Conservation (phyloP, 306 rosid genomes). For the Prunus dulcis region DNA sequence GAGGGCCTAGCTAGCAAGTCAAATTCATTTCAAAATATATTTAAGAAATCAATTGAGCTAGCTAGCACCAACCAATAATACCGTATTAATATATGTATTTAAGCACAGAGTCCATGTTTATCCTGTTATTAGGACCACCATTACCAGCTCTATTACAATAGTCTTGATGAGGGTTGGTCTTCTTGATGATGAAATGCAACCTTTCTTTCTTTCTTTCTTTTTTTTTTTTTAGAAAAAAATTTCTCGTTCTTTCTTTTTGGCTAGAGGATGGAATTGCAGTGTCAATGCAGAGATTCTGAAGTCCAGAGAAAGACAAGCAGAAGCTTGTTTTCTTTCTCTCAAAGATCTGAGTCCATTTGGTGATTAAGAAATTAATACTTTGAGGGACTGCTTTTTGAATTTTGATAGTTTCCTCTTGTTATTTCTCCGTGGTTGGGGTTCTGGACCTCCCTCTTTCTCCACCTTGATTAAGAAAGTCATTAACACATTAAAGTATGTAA, state of each 20-base stretch:
- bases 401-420: constrained; percentile 75
- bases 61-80: constrained; percentile 15
- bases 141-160: constrained; percentile 36
- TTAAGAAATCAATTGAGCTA: constrained; percentile 2
- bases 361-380: constrained; percentile 40
- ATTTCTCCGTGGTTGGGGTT: constrained; percentile 54
- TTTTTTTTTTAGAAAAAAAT: background rate
- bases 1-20: background rate
- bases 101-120: constrained; percentile 31
- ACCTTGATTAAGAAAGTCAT: constrained; percentile 28
- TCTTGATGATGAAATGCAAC: constrained; percentile 63
- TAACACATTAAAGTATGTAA: constrained; percentile 33
- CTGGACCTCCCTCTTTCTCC: constrained; percentile 38
- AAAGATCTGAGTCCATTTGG: constrained; percentile 55
- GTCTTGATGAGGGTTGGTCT: constrained; percentile 44
- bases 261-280: constrained; percentile 25
- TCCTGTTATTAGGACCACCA: constrained; percentile 42
- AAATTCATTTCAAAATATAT: background rate
- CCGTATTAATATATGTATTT: constrained; percentile 16
- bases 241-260: constrained; percentile 5
- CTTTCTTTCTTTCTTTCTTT: background rate
- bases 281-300: constrained; percentile 71
- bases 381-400: constrained; percentile 60
- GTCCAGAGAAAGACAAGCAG: constrained; percentile 72
- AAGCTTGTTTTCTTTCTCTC: constrained; percentile 49